Evolutionary conservation across 2,329 filamentous ascomycete genomes (phyloP), one percentile per base, ranked within the genome.

Genomic region (Cadophora gregata): DNA sequence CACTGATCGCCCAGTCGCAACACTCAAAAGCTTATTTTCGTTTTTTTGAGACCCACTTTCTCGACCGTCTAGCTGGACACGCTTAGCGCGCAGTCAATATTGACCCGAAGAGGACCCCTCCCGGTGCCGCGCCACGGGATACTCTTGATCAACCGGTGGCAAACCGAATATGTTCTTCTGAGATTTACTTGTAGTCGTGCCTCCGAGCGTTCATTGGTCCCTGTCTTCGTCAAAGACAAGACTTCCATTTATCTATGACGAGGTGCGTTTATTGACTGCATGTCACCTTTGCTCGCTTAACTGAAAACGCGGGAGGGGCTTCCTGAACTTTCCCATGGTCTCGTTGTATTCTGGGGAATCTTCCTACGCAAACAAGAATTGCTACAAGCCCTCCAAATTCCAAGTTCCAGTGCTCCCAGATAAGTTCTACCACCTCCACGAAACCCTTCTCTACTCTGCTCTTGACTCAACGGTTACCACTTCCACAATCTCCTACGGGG

Each of bases 1-100:
- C 31, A 58, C 31, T 4, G 31, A 24, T 58, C n/a, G 53, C n/a
- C 53, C 53, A 58, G 31, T 58, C 53, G 53, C 33, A 58, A 38
- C 31, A 10, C 31, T 9, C 3, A 10, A 42, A 58, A 21, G 4
- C 1, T 5, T 25, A 6, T 21, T 38, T 36, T n/a, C 10, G 9
- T 38, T 36, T 10, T 58, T 58, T 14, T 10, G 42, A 10, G 53
- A 31, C 42, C 53, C 53, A 58, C 53, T 38, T 27, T 25, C 53
- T 33, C n/a, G 33, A 42, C 31, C 6, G 19, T 42, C 21, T 58
- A 21, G 53, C 1, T 25, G 21, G n/a, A 16, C 31, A 25, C 16
- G 42, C 29, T 33, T 56, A 19, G 29, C 51, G 10, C 36, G 29
- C 31, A 38, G 2, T 58, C 33, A 21, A 38, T 19, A 24, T 6